phyloP scores from a whole-genome alignment of 2,329 filamentous ascomycete genomes.

The Botrytis porri region DNA sequence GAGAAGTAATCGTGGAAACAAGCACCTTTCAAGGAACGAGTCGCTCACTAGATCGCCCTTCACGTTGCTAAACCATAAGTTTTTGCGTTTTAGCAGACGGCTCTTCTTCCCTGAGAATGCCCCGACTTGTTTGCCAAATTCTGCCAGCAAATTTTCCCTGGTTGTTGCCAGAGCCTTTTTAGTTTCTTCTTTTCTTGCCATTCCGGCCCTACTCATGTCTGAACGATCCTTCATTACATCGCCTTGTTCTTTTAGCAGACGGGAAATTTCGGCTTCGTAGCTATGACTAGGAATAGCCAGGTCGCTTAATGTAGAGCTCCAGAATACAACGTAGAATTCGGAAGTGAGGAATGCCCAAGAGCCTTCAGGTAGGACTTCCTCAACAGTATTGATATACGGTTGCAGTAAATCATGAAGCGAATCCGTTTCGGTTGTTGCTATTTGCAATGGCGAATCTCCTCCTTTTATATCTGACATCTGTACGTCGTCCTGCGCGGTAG shows the following conservation, averaged over 20 bases:
- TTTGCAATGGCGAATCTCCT: conserved; percentile 36
- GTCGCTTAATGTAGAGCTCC: conserved; percentile 83
- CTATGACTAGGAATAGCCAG: conserved; percentile 71
- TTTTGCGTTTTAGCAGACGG: conserved; percentile 71
- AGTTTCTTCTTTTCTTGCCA: conserved; percentile 65
- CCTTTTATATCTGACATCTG: conserved; percentile 43
- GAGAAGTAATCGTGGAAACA: conserved; percentile 81
- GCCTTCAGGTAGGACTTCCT: conserved; percentile 56
- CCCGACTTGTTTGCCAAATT: conserved; percentile 68
- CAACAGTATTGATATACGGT: conserved; percentile 68
- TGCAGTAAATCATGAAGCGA: conserved; percentile 67
- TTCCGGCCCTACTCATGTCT: conserved; percentile 66
- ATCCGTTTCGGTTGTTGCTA: conserved; percentile 43
- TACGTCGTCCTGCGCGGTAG: conserved; percentile 35
- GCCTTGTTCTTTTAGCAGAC: conserved; percentile 63
- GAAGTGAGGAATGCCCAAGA: conserved; percentile 70
- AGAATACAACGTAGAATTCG: conserved; percentile 86
- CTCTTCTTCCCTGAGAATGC: conserved; percentile 64
- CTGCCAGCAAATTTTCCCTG: conserved; percentile 66
- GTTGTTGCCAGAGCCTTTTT: conserved; percentile 67
- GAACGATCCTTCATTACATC: conserved; percentile 68
- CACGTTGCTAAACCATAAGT: conserved; percentile 70
- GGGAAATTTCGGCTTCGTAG: conserved; percentile 73
- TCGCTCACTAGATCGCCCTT: conserved; percentile 69
- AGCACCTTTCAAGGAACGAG: conserved; percentile 81